phyloP scores from a whole-genome alignment of 2,329 filamentous ascomycete species.

The Neurospora sp. region DNA sequence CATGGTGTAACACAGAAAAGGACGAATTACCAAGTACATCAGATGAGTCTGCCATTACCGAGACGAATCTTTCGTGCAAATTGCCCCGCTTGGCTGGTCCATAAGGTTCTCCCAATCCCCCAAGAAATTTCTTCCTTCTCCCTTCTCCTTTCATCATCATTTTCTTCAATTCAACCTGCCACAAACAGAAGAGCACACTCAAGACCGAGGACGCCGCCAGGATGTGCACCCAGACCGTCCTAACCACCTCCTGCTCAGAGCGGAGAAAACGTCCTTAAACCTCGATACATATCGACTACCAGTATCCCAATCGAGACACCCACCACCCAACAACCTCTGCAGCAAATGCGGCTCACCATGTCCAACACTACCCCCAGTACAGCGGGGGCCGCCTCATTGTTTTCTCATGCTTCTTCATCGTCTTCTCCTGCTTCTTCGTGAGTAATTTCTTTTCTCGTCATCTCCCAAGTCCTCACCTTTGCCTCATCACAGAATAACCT shows the following conservation, averaged over 20 bases:
- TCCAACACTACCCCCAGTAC: background rate
- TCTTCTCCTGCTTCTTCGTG: background rate
- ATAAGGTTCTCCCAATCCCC: background rate
- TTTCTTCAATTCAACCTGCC: background rate
- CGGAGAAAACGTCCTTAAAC: no score
- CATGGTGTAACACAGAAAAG: background rate
- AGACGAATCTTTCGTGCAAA: background rate
- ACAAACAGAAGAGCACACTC: background rate
- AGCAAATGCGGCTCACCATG: background rate
- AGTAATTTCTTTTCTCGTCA: background rate
- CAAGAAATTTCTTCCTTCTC: background rate
- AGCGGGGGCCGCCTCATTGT: background rate
- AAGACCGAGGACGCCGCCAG: background rate
- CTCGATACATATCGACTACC: background rate
- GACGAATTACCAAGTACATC: background rate
- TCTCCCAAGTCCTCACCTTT: background rate
- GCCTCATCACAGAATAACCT: background rate
- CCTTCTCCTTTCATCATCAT: background rate
- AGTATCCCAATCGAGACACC: background rate
- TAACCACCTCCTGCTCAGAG: background rate
- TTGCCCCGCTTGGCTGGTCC: background rate
- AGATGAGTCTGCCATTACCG: background rate
- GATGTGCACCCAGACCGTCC: background rate
- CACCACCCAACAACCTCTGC: background rate
- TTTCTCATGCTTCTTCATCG: background rate